These are phyloP conservation scores for Echium plantagineum DNA, from an alignment of 257 asterid species.

Conservation along the genomic window DNA sequence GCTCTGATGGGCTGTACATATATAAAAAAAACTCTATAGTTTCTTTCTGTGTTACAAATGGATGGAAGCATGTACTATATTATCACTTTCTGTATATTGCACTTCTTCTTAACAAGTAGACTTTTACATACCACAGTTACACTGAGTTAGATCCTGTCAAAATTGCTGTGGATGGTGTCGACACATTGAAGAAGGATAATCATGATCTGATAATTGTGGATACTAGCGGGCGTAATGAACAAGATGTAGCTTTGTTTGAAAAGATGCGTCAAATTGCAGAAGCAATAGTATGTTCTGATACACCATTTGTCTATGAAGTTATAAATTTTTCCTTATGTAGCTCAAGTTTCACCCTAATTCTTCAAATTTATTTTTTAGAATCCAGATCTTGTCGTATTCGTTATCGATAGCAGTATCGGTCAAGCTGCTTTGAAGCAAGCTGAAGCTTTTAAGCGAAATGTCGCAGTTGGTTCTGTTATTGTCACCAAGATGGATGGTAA, in stretches of 20 bases:
- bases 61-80: not conserved
- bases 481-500: slow-evolving; percentile 98
- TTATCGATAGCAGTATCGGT: slow-evolving; percentile 98
- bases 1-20: too few relatives aligned
- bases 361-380: slow-evolving; percentile 37
- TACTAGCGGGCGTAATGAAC: slow-evolving; percentile 98
- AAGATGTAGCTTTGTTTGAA: slow-evolving; percentile 89
- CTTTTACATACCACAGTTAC: slow-evolving; percentile 46
- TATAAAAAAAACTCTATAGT: too few relatives aligned
- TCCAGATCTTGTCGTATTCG: slow-evolving; percentile 95
- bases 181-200: slow-evolving; percentile 78
- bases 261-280: slow-evolving; percentile 99
- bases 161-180: slow-evolving; percentile 93
- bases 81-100: not conserved
- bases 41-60: not conserved
- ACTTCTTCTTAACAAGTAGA: not conserved
- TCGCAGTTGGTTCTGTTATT: slow-evolving; percentile 96
- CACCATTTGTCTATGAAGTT: not conserved
- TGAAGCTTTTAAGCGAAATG: slow-evolving; percentile 95
- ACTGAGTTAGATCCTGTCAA: slow-evolving; percentile 96
- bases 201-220: slow-evolving; percentile 93
- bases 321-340: slow-evolving; percentile 2
- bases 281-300: slow-evolving; percentile 47
- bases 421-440: slow-evolving; percentile 99
- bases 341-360: not conserved